These are phyloP conservation scores for Geotrichum aggregatum DNA, from an alignment of 1,139 yeast species.

Conservation along the genomic window DNA sequence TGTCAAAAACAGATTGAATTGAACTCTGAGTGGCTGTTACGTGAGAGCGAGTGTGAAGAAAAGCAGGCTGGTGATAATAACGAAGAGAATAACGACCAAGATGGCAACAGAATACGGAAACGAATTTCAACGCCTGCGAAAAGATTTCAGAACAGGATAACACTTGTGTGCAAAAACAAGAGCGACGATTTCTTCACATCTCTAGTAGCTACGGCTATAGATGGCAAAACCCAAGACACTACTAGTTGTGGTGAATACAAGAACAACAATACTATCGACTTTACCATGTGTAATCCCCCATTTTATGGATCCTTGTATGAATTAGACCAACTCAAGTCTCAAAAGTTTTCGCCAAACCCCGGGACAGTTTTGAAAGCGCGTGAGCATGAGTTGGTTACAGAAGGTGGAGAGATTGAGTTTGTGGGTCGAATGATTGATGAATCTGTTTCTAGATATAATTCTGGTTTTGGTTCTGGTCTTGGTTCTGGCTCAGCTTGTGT, in stretches of 20 bases:
- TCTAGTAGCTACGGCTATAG: too few relatives aligned
- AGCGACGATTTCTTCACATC: too few relatives aligned
- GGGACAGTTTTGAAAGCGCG: constrained; percentile 30
- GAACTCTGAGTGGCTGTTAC: constrained; percentile 28
- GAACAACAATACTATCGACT: too few relatives aligned
- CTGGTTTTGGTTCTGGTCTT: too few relatives aligned
- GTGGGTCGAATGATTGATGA: constrained; percentile 37
- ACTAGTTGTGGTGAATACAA: not conserved
- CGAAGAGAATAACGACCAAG: too few relatives aligned
- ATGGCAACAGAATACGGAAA: too few relatives aligned
- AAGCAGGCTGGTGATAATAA: too few relatives aligned
- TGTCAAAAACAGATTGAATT: constrained; percentile 30
- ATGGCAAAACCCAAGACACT: not conserved
- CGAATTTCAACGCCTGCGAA: too few relatives aligned
- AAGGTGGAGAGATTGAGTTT: constrained; percentile 45
- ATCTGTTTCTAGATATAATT: constrained; percentile 24
- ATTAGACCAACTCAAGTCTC: constrained; percentile 27
- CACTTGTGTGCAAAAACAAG: not conserved
- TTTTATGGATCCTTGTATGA: constrained; percentile 41
- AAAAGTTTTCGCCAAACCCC: constrained; percentile 21
- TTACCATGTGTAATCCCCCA: constrained; percentile 48
- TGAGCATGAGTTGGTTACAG: constrained; percentile 39
- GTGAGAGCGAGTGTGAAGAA: too few relatives aligned
- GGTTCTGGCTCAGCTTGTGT: not conserved
- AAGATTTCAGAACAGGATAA: not conserved